phyloP scores from a whole-genome alignment of 164 flowering plant genomes.

The Liriodendron chinense region DNA sequence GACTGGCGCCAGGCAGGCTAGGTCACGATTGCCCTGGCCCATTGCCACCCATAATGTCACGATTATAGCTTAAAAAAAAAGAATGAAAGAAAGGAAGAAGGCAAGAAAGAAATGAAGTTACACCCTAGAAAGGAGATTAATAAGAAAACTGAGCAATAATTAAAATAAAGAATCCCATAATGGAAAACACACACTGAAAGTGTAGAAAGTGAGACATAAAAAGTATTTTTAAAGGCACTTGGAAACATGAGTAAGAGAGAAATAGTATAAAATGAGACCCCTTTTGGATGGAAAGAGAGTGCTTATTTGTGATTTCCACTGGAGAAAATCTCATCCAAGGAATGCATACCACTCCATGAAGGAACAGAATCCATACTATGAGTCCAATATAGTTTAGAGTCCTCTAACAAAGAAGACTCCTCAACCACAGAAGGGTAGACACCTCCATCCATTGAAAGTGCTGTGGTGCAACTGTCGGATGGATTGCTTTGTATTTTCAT shows the following conservation, averaged over 20 bases:
- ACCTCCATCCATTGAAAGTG: slow-evolving; percentile 40
- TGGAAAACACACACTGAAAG: not conserved
- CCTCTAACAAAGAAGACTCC: slow-evolving; percentile 24
- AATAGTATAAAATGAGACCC: not conserved
- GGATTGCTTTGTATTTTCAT: slow-evolving; percentile 21
- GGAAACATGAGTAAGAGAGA: not conserved
- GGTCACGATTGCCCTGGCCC: no score
- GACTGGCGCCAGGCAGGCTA: no score
- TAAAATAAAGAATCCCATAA: no score
- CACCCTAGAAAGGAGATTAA: not conserved
- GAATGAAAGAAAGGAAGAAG: no score
- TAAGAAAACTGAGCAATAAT: not conserved
- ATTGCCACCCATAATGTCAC: no score
- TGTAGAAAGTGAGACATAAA: not conserved
- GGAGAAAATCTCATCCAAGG: slow-evolving; percentile 35
- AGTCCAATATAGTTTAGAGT: slow-evolving; percentile 37
- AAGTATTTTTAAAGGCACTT: no score
- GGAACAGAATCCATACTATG: slow-evolving; percentile 43
- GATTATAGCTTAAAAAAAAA: no score
- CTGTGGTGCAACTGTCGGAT: slow-evolving; percentile 19
- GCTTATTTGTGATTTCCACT: slow-evolving; percentile 20
- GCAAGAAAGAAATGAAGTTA: not conserved
- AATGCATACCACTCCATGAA: slow-evolving; percentile 46
- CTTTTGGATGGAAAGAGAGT: not conserved
- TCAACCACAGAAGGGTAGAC: slow-evolving; percentile 26